Evolutionary conservation across 305 asterid species (phyloP), one percentile per base, ranked within the genome.

Genomic region (Withania somnifera): DNA sequence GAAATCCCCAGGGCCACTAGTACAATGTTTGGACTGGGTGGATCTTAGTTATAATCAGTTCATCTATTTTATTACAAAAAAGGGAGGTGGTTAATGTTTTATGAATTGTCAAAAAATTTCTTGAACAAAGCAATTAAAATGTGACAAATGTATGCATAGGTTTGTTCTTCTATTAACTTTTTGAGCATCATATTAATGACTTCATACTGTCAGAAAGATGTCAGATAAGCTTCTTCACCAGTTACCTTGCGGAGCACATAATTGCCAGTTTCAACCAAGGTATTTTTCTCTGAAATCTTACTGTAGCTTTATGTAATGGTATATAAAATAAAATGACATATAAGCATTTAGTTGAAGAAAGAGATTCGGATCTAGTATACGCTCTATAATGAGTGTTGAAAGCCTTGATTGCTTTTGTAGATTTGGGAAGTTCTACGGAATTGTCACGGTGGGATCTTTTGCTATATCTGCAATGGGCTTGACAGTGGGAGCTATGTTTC

Each of bases 381-480:
- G 4, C 42, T 24, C 24, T 8, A 50, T 52, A 50, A 7, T 26
- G 79, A 26, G 45, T 75, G 60, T 61, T 50, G 26, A 75, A 5
- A 47, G 15, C 6, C 8, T 64, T 34, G n/a, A n/a, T 6, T 80
- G 7, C 83, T 87, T 75, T n/a, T 57, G 61, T 78, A 96, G 99
- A 86, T 96, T 96, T 82, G 93, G 95, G 83, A 90, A 93, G 87
- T 94, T 96, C 88, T 92, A 98, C 79, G 98, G 96, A 81, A 89
- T 96, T 81, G 95, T 96, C 26, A 96, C 98, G 38, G 82, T 87
- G 54, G 99, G 94, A 84, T 96, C 99, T 68, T 96, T 96, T 81
- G 93, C 98, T 58, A 97, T 98, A 68, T 94, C 99, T 63, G 99
- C 98, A 0, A 96, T 94, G 98, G 98, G 99, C 81, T 87, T 96